Conservation (phyloP, 768 basidiomycete species). For the Tylopilus felleus region DNA sequence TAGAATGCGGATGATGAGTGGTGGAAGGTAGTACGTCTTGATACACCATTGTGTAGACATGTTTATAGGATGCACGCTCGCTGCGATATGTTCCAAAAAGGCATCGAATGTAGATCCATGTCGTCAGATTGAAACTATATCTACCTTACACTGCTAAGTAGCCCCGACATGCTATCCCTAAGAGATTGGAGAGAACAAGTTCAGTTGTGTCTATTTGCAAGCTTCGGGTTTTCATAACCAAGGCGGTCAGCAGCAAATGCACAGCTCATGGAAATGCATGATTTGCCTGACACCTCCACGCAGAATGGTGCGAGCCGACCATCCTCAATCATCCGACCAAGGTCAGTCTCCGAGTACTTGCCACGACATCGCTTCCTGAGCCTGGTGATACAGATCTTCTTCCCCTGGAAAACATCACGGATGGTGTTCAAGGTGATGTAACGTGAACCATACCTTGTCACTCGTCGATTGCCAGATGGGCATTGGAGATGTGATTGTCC, state of each 20-base stretch:
- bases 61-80: background rate
- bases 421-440: background rate
- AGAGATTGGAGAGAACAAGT: background rate
- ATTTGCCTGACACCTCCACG: constrained; percentile 34
- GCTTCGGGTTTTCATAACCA: constrained; percentile 11
- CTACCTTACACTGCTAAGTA: background rate
- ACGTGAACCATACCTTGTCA: constrained; percentile 30
- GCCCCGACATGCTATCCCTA: too few relatives aligned
- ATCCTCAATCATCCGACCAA: constrained; percentile 37
- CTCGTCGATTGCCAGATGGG: constrained; percentile 40
- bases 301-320: constrained; percentile 46
- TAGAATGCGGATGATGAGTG: constrained; percentile 73
- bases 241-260: constrained; percentile 24
- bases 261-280: constrained; percentile 17
- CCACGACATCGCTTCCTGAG: constrained; percentile 36
- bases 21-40: constrained; percentile 19
- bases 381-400: constrained; percentile 34
- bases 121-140: background rate
- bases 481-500: constrained; percentile 32
- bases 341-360: constrained; percentile 30
- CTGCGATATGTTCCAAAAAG: background rate
- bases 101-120: background rate
- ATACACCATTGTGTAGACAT: background rate
- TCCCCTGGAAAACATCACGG: constrained; percentile 20
- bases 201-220: background rate